These are phyloP conservation scores for Pseudocercospora ulei DNA, from an alignment of 2,329 filamentous ascomycete genomes.

Conservation along the genomic window DNA sequence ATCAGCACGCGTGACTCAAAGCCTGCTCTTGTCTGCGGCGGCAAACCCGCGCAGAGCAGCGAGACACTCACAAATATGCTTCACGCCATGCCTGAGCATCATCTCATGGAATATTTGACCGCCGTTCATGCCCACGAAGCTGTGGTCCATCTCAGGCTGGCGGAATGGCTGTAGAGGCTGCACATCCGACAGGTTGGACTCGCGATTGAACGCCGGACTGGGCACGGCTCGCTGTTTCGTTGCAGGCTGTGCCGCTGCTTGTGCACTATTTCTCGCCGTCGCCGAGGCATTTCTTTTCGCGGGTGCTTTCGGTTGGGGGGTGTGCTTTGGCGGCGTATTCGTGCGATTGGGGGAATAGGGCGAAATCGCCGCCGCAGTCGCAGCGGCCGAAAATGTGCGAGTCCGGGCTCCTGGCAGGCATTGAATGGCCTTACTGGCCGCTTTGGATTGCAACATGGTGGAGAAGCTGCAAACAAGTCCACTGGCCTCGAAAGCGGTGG, in stretches of 20 bases:
- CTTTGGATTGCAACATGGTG: slow-evolving; percentile 31
- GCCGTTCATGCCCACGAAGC: slow-evolving; percentile 85
- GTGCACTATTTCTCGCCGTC: slow-evolving; percentile 38
- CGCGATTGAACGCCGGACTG: slow-evolving; percentile 45
- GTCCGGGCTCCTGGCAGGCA: slow-evolving; percentile 32
- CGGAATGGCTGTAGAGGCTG: slow-evolving; percentile 42
- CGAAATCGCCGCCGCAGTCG: slow-evolving; percentile 38
- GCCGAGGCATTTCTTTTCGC: slow-evolving; percentile 35
- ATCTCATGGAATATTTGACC: slow-evolving; percentile 98
- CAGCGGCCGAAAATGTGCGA: slow-evolving; percentile 40
- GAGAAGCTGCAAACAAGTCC: slow-evolving; percentile 18
- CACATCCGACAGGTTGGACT: slow-evolving; percentile 35
- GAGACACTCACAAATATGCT: slow-evolving; percentile 73
- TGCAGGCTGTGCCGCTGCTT: slow-evolving; percentile 34
- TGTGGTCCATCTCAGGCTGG: slow-evolving; percentile 46
- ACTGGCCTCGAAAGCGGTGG: neutral
- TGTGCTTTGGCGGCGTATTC: slow-evolving; percentile 15
- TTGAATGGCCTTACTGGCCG: slow-evolving; percentile 35
- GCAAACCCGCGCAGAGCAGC: neutral
- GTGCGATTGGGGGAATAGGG: slow-evolving; percentile 41
- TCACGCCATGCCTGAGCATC: slow-evolving; percentile 87
- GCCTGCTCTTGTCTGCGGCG: slow-evolving; percentile 8
- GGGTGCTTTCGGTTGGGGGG: slow-evolving; percentile 15
- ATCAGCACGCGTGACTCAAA: slow-evolving; percentile 16
- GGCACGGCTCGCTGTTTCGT: slow-evolving; percentile 36